Evolutionary conservation across 2,329 filamentous ascomycete species (phyloP).

Genomic region (Colletotrichum tanaceti): DNA sequence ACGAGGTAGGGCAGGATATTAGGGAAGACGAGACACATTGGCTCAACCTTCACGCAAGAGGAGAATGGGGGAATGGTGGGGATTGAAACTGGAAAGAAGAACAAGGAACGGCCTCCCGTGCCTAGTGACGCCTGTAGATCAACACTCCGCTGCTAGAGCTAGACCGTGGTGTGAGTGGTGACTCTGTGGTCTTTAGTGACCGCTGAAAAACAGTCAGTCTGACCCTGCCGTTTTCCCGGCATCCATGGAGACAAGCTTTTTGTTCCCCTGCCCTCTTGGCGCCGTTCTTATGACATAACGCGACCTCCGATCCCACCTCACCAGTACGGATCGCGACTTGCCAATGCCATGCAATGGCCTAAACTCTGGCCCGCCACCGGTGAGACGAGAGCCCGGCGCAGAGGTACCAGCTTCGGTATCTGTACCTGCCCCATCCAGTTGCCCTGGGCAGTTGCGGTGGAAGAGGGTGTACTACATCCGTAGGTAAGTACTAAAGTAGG

Average conservation of each 20-base stretch:
- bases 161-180: not conserved
- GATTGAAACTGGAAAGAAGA: too few species aligned
- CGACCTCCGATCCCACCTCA: constrained; percentile 22
- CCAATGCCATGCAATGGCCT: not conserved
- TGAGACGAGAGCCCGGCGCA: constrained; percentile 1
- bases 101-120: not conserved
- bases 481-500: not conserved
- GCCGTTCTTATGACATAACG: constrained; percentile 34
- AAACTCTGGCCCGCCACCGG: not conserved
- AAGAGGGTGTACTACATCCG: not conserved
- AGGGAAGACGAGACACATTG: too few species aligned
- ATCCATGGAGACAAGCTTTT: constrained; percentile 41
- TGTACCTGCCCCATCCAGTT: not conserved
- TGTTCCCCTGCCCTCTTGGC: constrained; percentile 24
- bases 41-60: constrained; percentile 2
- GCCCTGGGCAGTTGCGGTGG: not conserved
- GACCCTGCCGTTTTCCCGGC: constrained; percentile 40
- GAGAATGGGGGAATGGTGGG: not conserved
- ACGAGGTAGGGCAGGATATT: too few species aligned
- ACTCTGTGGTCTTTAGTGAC: constrained; percentile 5
- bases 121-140: too few species aligned
- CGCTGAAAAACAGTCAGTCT: too few species aligned
- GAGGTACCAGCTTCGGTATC: constrained; percentile 2
- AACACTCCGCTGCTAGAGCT: not conserved
- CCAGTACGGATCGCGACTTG: constrained; percentile 9